These are phyloP conservation scores for Monosporozyma solicola DNA, from an alignment of 805 yeast species.

Conservation along the genomic window DNA sequence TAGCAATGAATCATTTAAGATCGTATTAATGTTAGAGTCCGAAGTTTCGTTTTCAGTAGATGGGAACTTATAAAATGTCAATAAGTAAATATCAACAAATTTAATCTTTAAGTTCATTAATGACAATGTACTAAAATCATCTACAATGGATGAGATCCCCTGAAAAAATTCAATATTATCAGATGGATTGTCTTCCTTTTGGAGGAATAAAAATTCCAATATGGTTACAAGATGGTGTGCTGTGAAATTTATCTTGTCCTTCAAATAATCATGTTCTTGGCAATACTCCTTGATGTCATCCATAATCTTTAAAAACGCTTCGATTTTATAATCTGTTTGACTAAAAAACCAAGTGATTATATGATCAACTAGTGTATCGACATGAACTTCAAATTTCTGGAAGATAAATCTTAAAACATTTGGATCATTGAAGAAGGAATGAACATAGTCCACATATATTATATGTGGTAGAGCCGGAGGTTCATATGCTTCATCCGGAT, in stretches of 20 bases:
- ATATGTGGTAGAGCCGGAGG: slow-evolving; percentile 8
- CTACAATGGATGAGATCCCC: neutral
- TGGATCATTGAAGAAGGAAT: slow-evolving; percentile 8
- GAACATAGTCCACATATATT: slow-evolving; percentile 11
- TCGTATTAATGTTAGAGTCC: neutral
- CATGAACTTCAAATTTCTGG: slow-evolving; percentile 3
- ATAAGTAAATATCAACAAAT: neutral
- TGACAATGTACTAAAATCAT: neutral
- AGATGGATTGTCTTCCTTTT: neutral
- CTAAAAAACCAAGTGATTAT: slow-evolving; percentile 2
- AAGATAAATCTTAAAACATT: slow-evolving; percentile 5
- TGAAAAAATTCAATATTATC: neutral
- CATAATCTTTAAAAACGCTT: neutral
- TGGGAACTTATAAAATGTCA: neutral
- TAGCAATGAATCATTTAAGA: neutral
- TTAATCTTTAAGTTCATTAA: neutral
- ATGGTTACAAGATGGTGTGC: slow-evolving; percentile 1
- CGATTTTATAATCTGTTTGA: neutral
- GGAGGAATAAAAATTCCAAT: neutral
- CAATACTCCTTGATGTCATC: neutral
- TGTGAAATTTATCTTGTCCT: neutral
- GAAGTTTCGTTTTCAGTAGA: neutral
- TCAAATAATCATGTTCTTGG: neutral
- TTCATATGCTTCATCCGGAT: neutral
- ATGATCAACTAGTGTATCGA: slow-evolving; percentile 1